Evolutionary conservation across 305 asterid genomes (phyloP), one percentile per base, ranked within the genome.

Genomic region (Plantago coronopus): DNA sequence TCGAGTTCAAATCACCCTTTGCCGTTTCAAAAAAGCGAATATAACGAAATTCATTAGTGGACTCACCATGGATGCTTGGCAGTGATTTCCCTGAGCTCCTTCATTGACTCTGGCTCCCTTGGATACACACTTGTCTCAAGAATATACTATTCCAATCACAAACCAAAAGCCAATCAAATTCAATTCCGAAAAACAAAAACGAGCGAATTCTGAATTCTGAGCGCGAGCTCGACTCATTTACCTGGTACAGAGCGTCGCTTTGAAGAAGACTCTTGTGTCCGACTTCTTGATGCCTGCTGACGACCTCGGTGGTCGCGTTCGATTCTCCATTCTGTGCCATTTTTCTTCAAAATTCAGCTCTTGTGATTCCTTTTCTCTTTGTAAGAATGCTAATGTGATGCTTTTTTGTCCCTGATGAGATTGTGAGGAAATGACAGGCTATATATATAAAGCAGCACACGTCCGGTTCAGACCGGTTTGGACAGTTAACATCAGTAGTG

Each of bases 221-320:
- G 38, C 4, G 9, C 38, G 14, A 48, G 17, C 17, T 22, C 44
- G 25, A 27, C 37, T 3, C 1, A 19, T 4, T 29, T 67, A 78
- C 94, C 81, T 82, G 94, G 29, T 85, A 85, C 31, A 85, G 94
- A 46, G 85, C 94, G 60, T 85, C 94, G 13, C 89, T 82, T 49
- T 85, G 94, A 71, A 85, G 54, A 59, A 85, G 94, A 62, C 90
- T 85, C 77, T 85, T 82, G 76, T 85, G 94, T 42, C 94, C 93
- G 46, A 74, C 81, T 60, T 72, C 79, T 59, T 84, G 86, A 57
- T 84, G 93, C 69, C 79, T 76, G 37, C 68, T 50, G 1, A 62
- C 75, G 46, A n/a, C n/a, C n/a, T n/a, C n/a, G n/a, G 76, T 78
- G 0, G 61, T 69, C 7, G 61, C 72, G 12, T 57, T 69, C 3